A percentile compares a stretch with the other conserved stretches of the same genome.
phyloP scores from a whole-genome alignment of 306 rosid species.

The Begonia peltatifolia region DNA sequence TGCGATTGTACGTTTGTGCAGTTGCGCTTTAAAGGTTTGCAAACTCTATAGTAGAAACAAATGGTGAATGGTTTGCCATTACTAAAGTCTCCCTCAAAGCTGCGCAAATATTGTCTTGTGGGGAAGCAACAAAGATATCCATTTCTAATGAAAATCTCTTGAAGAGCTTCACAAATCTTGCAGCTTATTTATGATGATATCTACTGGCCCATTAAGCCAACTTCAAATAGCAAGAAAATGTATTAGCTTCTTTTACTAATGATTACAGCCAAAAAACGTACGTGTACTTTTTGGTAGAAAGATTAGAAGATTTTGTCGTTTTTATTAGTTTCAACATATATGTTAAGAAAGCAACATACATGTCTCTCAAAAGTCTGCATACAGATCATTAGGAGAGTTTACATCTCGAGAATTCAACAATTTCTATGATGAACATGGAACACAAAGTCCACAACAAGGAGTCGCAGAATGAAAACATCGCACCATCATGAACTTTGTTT shows the following conservation, averaged over 20 bases:
- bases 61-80: background rate
- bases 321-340: background rate
- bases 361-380: background rate
- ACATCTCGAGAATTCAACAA: no score
- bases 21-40: background rate
- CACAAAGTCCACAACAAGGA: no score
- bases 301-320: background rate
- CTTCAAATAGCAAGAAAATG: background rate
- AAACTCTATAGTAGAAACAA: no score
- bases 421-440: no score
- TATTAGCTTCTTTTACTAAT: background rate
- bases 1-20: background rate
- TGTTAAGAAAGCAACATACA: background rate
- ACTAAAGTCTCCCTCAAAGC: background rate
- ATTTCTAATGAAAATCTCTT: conserved; percentile 10
- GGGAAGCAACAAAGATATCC: conserved; percentile 35
- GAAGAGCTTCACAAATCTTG: background rate
- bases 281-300: background rate
- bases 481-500: background rate
- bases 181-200: background rate
- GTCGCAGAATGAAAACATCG: no score
- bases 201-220: no score
- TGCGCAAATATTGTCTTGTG: background rate
- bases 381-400: no score
- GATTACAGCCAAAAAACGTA: background rate